Evolutionary conservation across 345 rosid species (phyloP), one percentile per base, ranked within the genome.

Genomic region (Acer yangbiense): DNA sequence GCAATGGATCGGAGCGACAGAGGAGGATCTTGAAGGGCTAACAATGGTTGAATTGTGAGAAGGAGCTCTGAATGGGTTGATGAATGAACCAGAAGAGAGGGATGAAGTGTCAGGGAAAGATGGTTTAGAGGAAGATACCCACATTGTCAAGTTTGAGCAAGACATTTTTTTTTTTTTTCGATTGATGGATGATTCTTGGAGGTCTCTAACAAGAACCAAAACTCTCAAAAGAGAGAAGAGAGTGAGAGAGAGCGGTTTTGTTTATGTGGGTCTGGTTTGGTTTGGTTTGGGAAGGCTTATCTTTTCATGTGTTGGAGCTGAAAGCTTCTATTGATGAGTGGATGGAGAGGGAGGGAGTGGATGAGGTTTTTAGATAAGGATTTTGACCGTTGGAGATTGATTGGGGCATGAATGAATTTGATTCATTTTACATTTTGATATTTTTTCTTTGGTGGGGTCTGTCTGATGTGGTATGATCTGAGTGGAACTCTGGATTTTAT

Each of bases 311-410:
- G 44, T 74, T 54, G n/a, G n/a, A 4, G 58, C 44, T 80, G 77
- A 70, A 76, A 70, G 79, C 75, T 75, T 72, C 73, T 80, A 69
- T 64, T 32, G 74, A 74, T 75, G 92, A 76, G 93, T 89, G 95
- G 92, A 82, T 84, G 86, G 81, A 83, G 74, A 77, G 69, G 66
- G 78, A 68, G 82, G 76, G 69, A 72, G 72, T 20, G 87, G 97
- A 91, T 95, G 80, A 87, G 92, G 93, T 88, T 93, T 85, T 27
- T 78, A 63, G 94, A 91, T 93, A 89, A 90, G 92, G 89, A 84
- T 88, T 87, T 83, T 85, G 89, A 85, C 82, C 50, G 83, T 80
- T 85, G 76, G 80, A 77, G 81, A 52, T 83, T 83, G 69, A 41
- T 65, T 68, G 83, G 82, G 80, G 29, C 78, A 73, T 9, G 35